Conservation (phyloP, 345 rosid genomes). For the Capsella bursapastoris region DNA sequence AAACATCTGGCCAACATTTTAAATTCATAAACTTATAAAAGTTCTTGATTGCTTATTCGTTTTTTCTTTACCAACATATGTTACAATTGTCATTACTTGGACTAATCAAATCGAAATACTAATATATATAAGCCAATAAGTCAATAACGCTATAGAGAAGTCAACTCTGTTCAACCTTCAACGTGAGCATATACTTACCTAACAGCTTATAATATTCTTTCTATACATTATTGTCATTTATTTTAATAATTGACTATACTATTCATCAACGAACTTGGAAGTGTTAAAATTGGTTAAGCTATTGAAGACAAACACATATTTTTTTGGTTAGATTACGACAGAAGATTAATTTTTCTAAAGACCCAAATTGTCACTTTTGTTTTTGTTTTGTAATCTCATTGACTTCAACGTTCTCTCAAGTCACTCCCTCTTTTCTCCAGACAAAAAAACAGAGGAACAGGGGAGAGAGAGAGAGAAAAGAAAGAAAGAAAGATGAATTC, state of each 20-base stretch:
- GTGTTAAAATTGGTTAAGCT: not conserved
- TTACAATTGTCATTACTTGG: conserved; percentile 4
- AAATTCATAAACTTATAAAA: not conserved
- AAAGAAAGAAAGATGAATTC: conserved; percentile 47
- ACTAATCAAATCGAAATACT: not conserved
- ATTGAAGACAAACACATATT: not conserved
- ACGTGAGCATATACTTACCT: conserved; percentile 13
- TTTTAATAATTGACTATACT: conserved; percentile 8
- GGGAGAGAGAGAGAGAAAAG: not conserved
- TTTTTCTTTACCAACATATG: not conserved
- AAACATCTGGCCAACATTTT: conserved; percentile 20
- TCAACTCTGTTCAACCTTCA: conserved; percentile 35
- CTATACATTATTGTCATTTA: not conserved
- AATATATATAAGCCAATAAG: too few relatives aligned
- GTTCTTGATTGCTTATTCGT: conserved; percentile 3
- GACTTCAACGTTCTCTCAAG: conserved; percentile 32
- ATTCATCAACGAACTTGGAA: conserved; percentile 14
- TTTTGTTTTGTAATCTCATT: conserved; percentile 10
- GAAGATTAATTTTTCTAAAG: not conserved
- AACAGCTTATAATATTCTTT: conserved; percentile 8
- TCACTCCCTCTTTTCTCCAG: conserved; percentile 33
- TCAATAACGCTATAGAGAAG: conserved; percentile 13
- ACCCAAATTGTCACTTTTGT: not conserved
- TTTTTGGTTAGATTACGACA: conserved; percentile 17
- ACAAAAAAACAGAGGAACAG: conserved; percentile 25